Evolutionary conservation across 2,329 filamentous ascomycete species (phyloP).

Genomic region (Xylariaceae sp.): DNA sequence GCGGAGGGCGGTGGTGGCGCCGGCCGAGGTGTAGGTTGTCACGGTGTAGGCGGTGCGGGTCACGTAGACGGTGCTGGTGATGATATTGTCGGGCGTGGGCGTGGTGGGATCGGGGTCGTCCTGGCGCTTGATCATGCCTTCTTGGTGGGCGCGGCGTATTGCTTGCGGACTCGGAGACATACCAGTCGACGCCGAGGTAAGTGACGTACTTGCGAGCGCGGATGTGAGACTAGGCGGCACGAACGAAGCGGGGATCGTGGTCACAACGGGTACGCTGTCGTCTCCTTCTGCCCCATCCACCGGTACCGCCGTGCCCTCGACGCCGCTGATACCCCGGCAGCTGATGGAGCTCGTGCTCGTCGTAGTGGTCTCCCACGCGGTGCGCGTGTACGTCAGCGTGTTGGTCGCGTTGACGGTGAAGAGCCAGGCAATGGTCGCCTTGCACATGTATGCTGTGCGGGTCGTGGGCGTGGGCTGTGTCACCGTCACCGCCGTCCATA

Average conservation of each 20-base stretch:
- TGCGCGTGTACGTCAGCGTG: neutral
- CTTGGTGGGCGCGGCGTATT: neutral
- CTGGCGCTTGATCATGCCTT: neutral
- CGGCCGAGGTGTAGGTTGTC: neutral
- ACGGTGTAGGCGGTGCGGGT: neutral
- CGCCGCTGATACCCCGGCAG: neutral
- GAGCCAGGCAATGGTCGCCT: neutral
- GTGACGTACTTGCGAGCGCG: no score
- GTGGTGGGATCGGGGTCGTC: neutral
- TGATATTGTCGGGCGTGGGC: neutral
- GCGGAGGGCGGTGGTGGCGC: neutral
- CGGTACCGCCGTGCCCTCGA: neutral
- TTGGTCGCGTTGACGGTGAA: neutral
- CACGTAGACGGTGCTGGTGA: neutral
- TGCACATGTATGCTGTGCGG: neutral
- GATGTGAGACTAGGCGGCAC: no score
- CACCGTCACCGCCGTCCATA: neutral
- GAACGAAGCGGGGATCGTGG: no score
- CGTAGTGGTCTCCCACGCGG: neutral
- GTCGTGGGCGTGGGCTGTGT: neutral
- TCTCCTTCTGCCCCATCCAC: neutral
- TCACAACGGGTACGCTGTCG: no score
- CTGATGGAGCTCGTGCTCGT: neutral
- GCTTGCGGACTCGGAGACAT: no score
- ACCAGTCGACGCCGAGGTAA: no score